Percentiles rank a stretch among this genome's conserved stretches.
Evolutionary conservation across 345 rosid genomes (phyloP).

Genomic region (Garcia nutans): DNA sequence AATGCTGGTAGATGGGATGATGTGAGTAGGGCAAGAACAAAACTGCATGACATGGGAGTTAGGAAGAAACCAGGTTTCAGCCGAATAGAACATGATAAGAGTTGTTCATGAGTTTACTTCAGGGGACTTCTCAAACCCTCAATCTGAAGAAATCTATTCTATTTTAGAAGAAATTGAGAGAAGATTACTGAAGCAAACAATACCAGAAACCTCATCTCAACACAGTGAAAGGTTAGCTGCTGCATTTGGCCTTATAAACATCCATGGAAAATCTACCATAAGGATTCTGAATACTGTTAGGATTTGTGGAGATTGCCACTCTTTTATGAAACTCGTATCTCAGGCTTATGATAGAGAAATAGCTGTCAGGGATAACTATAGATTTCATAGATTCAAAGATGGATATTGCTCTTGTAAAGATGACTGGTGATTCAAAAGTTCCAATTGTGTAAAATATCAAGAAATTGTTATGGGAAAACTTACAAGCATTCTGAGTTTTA

Average conservation of each 20-base stretch:
- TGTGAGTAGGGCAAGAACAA: constrained; percentile 18
- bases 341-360: constrained; percentile 19
- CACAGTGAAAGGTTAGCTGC: constrained; percentile 32
- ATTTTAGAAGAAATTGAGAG: constrained; percentile 18
- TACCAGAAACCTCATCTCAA: constrained; percentile 10
- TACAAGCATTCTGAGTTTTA: too few relatives aligned
- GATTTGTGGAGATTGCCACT: constrained; percentile 29
- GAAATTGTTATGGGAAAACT: too few relatives aligned
- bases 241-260: constrained; percentile 31
- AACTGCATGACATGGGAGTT: constrained; percentile 20
- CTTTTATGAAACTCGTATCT: constrained; percentile 26
- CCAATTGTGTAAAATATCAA: not conserved
- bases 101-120: constrained; percentile 22
- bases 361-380: constrained; percentile 18
- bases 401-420: constrained; percentile 32
- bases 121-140: constrained; percentile 12
- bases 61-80: constrained; percentile 24
- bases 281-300: constrained; percentile 25
- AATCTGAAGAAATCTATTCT: constrained; percentile 9
- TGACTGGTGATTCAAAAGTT: constrained; percentile 18
- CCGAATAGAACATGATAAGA: constrained; percentile 25
- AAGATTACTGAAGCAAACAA: constrained; percentile 1
- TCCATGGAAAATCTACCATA: constrained; percentile 13
- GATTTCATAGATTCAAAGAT: constrained; percentile 26
- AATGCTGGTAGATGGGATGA: constrained; percentile 27